Percentiles rank a stretch among this genome's conserved stretches.
phyloP scores from a whole-genome alignment of 2,329 filamentous ascomycete species.

The Colletotrichum kahawae region DNA sequence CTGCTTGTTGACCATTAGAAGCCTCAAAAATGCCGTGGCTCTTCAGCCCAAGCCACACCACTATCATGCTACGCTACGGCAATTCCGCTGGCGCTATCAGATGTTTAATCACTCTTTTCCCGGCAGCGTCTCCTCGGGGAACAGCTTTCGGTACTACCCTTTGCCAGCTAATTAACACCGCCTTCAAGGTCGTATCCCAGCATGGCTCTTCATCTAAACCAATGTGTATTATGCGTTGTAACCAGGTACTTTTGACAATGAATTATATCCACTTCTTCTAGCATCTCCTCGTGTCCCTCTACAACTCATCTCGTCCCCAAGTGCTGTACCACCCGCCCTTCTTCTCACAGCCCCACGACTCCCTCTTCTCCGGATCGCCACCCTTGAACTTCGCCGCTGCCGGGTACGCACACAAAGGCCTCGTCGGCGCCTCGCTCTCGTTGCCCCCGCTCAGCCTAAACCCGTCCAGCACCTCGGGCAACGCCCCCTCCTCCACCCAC shows the following conservation, averaged over 20 bases:
- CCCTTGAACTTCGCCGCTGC: background rate
- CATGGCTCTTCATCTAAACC: background rate
- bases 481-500: constrained; percentile 15
- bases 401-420: constrained; percentile 18
- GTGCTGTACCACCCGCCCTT: background rate
- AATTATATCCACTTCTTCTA: background rate
- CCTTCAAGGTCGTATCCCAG: background rate
- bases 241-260: background rate
- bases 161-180: accelerated
- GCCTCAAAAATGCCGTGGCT: background rate
- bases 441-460: constrained; percentile 11
- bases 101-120: background rate
- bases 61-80: background rate
- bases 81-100: background rate
- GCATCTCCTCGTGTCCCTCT: background rate
- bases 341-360: constrained; percentile 11
- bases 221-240: background rate
- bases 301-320: background rate
- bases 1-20: too few species aligned
- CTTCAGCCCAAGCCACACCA: background rate
- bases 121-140: background rate
- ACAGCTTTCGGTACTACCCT: background rate
- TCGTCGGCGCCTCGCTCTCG: constrained; percentile 13
- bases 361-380: background rate
- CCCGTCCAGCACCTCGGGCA: constrained; percentile 2